phyloP scores from a whole-genome alignment of 768 basidiomycete species.

The Tulasnella sp. region DNA sequence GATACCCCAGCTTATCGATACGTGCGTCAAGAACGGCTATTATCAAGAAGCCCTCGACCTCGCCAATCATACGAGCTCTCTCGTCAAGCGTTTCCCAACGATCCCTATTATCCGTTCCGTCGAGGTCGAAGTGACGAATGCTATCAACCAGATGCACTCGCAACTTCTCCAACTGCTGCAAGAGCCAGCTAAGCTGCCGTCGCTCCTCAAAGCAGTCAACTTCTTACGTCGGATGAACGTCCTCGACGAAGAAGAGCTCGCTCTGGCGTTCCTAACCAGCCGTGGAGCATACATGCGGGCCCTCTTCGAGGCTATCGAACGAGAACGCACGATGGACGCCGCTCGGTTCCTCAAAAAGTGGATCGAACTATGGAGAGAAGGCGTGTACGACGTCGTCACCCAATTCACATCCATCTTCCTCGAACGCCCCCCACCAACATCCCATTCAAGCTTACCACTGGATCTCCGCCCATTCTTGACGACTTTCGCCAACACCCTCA shows the following conservation, averaged over 20 bases:
- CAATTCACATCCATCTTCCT: constrained; percentile 89
- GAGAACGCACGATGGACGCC: constrained; percentile 53
- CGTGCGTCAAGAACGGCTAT: constrained; percentile 87
- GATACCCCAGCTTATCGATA: constrained; percentile 84
- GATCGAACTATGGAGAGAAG: constrained; percentile 87
- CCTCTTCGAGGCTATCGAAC: constrained; percentile 51
- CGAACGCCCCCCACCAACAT: constrained; percentile 38
- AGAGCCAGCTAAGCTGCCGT: constrained; percentile 83
- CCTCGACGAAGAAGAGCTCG: constrained; percentile 65
- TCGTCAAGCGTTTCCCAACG: constrained; percentile 45
- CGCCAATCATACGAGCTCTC: constrained; percentile 59
- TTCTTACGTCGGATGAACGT: constrained; percentile 82
- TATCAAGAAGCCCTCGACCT: constrained; percentile 90
- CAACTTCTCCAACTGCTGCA: constrained; percentile 74
- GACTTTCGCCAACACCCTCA: constrained; percentile 60
- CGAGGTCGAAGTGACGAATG: constrained; percentile 44
- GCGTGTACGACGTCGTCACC: constrained; percentile 85
- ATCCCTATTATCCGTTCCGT: constrained; percentile 49
- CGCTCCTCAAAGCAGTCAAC: constrained; percentile 82
- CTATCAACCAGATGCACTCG: constrained; percentile 52
- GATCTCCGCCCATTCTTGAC: constrained; percentile 53
- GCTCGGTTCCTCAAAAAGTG: constrained; percentile 78
- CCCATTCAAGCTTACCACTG: constrained; percentile 41
- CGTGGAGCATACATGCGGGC: constrained; percentile 60
- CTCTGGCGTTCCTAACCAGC: constrained; percentile 76